A percentile compares a stretch with the other conserved stretches of the same genome.
Evolutionary conservation across 2,329 filamentous ascomycete genomes (phyloP).

Genomic region (Neonectria sp.): DNA sequence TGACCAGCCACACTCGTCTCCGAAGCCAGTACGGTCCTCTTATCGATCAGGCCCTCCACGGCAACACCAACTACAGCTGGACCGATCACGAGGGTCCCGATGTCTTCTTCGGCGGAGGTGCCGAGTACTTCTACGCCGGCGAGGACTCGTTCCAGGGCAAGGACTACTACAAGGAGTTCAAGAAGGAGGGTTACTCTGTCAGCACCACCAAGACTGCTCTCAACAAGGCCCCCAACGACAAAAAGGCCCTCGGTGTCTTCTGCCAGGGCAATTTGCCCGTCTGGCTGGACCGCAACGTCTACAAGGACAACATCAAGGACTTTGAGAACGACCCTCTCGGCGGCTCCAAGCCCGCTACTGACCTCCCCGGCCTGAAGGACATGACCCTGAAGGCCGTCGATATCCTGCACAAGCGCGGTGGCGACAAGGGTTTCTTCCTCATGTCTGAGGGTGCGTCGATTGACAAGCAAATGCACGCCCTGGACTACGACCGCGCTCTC

Average conservation of each 20-base stretch:
- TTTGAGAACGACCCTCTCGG: slow-evolving; percentile 80
- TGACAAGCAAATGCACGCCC: slow-evolving; percentile 90
- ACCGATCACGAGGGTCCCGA: slow-evolving; percentile 81
- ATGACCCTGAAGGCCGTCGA: slow-evolving; percentile 93
- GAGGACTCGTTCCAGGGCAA: slow-evolving; percentile 76
- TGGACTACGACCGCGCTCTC: slow-evolving; percentile 89
- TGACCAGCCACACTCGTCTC: slow-evolving; percentile 80
- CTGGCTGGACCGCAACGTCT: slow-evolving; percentile 90
- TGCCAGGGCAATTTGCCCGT: slow-evolving; percentile 82
- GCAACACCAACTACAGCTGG: slow-evolving; percentile 86
- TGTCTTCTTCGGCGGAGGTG: slow-evolving; percentile 86
- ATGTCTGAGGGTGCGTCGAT: slow-evolving; percentile 90
- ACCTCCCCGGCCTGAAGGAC: slow-evolving; percentile 87
- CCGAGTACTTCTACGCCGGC: slow-evolving; percentile 82
- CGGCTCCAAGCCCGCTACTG: slow-evolving; percentile 73
- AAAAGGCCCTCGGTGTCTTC: slow-evolving; percentile 84
- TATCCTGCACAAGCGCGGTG: slow-evolving; percentile 77
- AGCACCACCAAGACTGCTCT: slow-evolving; percentile 83
- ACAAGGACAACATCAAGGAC: slow-evolving; percentile 76
- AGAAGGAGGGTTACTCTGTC: slow-evolving; percentile 79
- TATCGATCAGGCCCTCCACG: slow-evolving; percentile 83
- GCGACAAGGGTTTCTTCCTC: slow-evolving; percentile 84
- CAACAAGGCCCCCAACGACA: slow-evolving; percentile 66
- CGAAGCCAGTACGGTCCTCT: slow-evolving; percentile 79
- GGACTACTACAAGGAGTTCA: slow-evolving; percentile 86